phyloP scores from a whole-genome alignment of 805 yeast genomes.

The Ogataea corticis region DNA sequence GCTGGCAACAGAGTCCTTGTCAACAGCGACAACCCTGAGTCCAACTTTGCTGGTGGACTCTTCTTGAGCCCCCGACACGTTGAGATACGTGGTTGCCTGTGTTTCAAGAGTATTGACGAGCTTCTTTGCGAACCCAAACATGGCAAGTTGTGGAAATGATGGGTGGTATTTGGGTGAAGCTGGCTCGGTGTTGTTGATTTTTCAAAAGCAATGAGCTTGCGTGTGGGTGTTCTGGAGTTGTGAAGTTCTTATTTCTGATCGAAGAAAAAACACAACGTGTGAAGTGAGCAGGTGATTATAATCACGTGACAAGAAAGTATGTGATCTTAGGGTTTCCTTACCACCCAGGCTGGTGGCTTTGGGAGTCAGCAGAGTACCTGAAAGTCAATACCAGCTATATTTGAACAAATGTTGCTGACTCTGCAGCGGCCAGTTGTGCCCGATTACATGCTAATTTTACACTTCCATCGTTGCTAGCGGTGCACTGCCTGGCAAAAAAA shows the following conservation, averaged over 20 bases:
- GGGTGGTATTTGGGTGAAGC: too few species aligned
- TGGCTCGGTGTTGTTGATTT: too few species aligned
- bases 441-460: too few species aligned
- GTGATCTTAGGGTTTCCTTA: too few species aligned
- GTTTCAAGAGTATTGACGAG: slow-evolving; percentile 55
- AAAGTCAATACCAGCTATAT: too few species aligned
- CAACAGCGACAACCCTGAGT: slow-evolving; percentile 56
- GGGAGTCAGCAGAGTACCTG: too few species aligned
- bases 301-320: background rate
- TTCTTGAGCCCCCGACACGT: slow-evolving; percentile 36
- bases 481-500: too few species aligned
- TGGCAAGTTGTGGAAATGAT: slow-evolving; percentile 9
- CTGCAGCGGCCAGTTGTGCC: too few species aligned
- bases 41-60: slow-evolving; percentile 44
- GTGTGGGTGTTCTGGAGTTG: background rate
- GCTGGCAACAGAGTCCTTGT: slow-evolving; percentile 45
- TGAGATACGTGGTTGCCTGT: slow-evolving; percentile 30
- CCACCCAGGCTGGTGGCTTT: too few species aligned
- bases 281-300: background rate
- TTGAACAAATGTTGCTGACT: too few species aligned
- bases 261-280: background rate
- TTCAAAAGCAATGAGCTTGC: too few species aligned
- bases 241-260: background rate
- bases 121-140: slow-evolving; percentile 68
- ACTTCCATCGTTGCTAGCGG: too few species aligned